Base-by-base conservation (phyloP, 805 yeast genomes). In the Candida palmyrensis region DNA sequence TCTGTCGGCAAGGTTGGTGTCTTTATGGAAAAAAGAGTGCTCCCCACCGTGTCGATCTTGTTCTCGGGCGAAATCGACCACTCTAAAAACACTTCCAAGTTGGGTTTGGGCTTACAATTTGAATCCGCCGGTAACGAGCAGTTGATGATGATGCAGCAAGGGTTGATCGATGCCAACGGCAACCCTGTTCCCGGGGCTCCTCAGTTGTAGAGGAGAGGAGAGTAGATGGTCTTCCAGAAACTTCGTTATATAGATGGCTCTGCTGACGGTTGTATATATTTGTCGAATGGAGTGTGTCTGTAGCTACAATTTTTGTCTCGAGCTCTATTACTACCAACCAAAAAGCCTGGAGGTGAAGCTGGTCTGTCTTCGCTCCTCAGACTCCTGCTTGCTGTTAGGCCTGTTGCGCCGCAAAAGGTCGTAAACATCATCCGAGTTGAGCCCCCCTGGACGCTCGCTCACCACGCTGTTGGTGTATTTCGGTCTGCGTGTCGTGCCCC, bases 81-180 rank as follows among this genome's bases (percentile, higher is more conserved):
- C 61, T 65, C 71, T 55, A 66, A 66, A 48, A 58, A 63, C 48
- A 68, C 87, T 41, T 80, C 89, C 43, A 82, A 79, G 62, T 67
- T 90, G 45, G 98, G 98, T 56, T 76, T 89, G 49, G 97, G 97
- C 61, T 72, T 92, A 51, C 96, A 90, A 71, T 81, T 92, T 46
- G 97, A 92, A 72, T 80, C 92, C 45, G 90, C 92, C 37, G 97
- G 97, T 56, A 79, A 84, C 53, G 95, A 89, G 68, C 92, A 86
- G 68, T 75, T 87, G 49, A 79, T 85, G 73, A 74, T 84, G 81
- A 79, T 82, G 87, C 94, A 83, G 68, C 88, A 82, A 64, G 90
- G 90, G 51, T 68, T 83, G 62, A 62, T 79, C 44, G 94, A 83
- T 56, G 82, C 79, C 46, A 79, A 83, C 53, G 94, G 92, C 54